Evolutionary conservation across 495 filamentous ascomycete genomes (phyloP).

Genomic region (Usnea hakonensis): DNA sequence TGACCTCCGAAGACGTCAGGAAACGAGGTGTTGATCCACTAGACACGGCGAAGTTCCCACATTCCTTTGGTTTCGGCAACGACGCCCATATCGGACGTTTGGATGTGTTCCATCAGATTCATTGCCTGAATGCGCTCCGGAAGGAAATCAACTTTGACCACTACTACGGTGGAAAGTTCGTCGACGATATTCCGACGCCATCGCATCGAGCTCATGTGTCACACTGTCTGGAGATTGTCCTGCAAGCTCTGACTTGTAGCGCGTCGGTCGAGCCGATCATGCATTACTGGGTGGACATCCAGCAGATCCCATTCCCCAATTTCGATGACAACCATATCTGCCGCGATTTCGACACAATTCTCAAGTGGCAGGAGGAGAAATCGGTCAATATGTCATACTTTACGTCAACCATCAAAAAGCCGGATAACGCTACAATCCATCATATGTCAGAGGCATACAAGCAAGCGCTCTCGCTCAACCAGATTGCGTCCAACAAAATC

Average conservation of each 20-base stretch:
- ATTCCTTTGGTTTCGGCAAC: neutral
- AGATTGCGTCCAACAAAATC: no score
- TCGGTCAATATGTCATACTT: no score
- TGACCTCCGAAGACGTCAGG: neutral
- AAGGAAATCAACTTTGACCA: neutral
- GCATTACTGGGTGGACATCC: neutral
- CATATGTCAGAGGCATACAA: no score
- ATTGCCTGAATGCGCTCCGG: conserved; percentile 1
- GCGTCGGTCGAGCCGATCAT: neutral
- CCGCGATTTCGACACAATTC: no score
- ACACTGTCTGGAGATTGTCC: conserved; percentile 1
- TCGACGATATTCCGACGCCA: neutral
- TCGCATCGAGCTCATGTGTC: neutral
- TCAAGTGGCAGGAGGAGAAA: no score
- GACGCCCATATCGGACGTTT: neutral
- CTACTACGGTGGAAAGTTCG: neutral
- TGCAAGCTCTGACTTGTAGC: conserved; percentile 1
- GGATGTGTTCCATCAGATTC: conserved; percentile 9
- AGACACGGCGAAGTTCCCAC: neutral
- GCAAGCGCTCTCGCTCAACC: no score
- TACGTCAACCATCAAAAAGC: no score
- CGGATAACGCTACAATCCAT: no score
- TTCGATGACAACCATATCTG: no score
- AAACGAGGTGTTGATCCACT: conserved; percentile 1
- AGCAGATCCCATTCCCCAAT: no score